Evolutionary conservation across 768 basidiomycete genomes (phyloP).

Genomic region (Leccinellum albellum): DNA sequence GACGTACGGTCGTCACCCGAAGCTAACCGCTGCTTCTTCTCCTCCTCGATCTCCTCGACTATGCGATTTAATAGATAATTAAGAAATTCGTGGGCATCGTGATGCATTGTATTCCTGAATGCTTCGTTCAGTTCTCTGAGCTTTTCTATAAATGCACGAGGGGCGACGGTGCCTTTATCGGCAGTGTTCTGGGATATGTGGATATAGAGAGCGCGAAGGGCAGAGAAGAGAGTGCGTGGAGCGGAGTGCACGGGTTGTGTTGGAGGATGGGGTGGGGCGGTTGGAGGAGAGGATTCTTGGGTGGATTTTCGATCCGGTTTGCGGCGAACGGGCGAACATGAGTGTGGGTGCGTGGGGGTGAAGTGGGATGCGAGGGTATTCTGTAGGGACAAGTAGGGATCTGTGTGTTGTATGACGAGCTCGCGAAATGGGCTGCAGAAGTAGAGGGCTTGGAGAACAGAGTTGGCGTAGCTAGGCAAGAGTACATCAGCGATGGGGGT

Average conservation of each 20-base stretch:
- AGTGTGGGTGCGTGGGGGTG: conserved; percentile 16
- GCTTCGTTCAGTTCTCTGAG: conserved; percentile 89
- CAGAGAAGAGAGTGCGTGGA: conserved; percentile 81
- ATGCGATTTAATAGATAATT: conserved; percentile 92
- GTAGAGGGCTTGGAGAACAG: conserved; percentile 96
- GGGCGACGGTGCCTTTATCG: conserved; percentile 82
- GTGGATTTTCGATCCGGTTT: conserved; percentile 54
- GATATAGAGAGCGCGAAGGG: conserved; percentile 87
- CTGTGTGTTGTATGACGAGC: conserved; percentile 70
- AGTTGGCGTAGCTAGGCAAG: conserved; percentile 83
- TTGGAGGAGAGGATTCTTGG: conserved; percentile 31
- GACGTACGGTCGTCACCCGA: conserved; percentile 66
- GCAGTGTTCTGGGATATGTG: conserved; percentile 76
- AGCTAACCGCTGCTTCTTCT: conserved; percentile 44
- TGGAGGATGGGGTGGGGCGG: conserved; percentile 28
- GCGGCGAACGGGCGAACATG: conserved; percentile 42
- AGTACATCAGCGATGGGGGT: conserved; percentile 16
- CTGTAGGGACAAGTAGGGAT: conserved; percentile 42
- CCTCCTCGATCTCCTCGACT: conserved; percentile 87
- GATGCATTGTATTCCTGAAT: conserved; percentile 89
- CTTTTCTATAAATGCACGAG: conserved; percentile 89
- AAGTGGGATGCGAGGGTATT: conserved; percentile 28
- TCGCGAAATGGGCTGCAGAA: conserved; percentile 93
- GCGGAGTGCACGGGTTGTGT: conserved; percentile 49
- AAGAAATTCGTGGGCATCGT: conserved; percentile 98